Conservation (phyloP, 495 filamentous ascomycete genomes). For the Rhypophila decipiens region DNA sequence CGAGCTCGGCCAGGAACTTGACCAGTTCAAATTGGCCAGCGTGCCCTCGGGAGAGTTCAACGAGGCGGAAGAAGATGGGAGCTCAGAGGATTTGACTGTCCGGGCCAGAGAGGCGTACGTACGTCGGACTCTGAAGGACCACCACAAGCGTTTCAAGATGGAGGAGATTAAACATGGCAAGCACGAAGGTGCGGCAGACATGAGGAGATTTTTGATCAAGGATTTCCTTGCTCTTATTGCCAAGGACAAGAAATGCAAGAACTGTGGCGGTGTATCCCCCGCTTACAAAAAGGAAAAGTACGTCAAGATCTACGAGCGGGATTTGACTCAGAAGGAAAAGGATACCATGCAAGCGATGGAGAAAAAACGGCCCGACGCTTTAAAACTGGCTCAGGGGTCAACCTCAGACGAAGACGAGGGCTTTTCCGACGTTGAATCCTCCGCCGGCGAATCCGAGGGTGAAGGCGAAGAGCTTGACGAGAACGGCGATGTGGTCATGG, state of each 20-base stretch:
- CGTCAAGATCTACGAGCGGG: constrained; percentile 88
- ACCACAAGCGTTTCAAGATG: constrained; percentile 42
- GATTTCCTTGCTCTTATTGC: constrained; percentile 68
- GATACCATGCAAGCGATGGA: constrained; percentile 66
- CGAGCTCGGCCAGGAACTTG: constrained; percentile 27
- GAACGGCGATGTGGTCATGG: constrained; percentile 48
- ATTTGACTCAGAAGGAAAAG: constrained; percentile 61
- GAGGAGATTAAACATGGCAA: constrained; percentile 57
- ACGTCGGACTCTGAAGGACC: constrained; percentile 52
- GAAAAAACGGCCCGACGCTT: constrained; percentile 60
- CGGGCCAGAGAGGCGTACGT: constrained; percentile 65
- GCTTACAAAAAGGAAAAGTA: constrained; percentile 77
- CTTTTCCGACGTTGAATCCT: constrained; percentile 58
- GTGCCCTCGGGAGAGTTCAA: constrained; percentile 17
- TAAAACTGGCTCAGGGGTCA: constrained; percentile 33
- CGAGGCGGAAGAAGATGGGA: constrained; percentile 26
- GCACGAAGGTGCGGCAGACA: constrained; percentile 72
- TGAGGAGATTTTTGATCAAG: constrained; percentile 67
- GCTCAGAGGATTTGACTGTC: constrained; percentile 42
- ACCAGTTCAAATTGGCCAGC: constrained; percentile 12
- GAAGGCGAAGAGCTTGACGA: constrained; percentile 47
- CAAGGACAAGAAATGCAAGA: constrained; percentile 59
- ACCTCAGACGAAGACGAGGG: constrained; percentile 53
- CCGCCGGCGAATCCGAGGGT: constrained; percentile 42
- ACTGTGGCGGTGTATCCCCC: constrained; percentile 69